Conservation (phyloP, 106 monocot genomes). For the Dendrobium catenatum region DNA sequence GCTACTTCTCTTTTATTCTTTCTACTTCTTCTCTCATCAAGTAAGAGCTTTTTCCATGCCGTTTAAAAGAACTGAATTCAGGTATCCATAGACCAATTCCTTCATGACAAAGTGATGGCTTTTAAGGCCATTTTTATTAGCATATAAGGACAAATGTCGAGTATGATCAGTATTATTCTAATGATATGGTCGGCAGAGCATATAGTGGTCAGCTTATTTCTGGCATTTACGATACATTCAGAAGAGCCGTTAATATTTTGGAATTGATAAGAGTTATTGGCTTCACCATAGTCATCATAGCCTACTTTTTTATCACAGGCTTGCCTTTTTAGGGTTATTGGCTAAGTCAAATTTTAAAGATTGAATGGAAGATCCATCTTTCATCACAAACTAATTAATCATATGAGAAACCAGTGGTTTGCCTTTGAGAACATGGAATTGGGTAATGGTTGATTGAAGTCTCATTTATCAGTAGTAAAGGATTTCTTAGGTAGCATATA, state of each 20-base stretch:
- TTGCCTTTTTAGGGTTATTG: not conserved
- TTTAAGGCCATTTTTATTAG: not conserved
- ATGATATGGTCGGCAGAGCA: not conserved
- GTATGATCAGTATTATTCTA: not conserved
- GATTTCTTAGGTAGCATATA: not conserved
- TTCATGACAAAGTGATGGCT: too few relatives aligned
- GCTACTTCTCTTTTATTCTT: too few relatives aligned
- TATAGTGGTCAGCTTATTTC: not conserved
- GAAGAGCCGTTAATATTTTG: not conserved
- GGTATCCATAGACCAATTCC: too few relatives aligned
- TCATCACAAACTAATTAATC: not conserved
- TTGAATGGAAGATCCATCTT: not conserved
- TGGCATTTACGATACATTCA: not conserved
- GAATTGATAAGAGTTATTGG: not conserved
- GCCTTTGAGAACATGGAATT: not conserved
- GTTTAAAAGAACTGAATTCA: too few relatives aligned
- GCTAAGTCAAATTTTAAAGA: not conserved
- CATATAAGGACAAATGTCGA: not conserved
- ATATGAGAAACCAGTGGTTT: not conserved
- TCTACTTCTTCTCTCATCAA: too few relatives aligned
- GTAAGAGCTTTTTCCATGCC: too few relatives aligned
- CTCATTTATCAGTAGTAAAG: not conserved
- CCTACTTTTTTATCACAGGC: too few relatives aligned
- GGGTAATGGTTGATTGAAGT: not conserved
- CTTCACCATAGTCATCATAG: not conserved